Base-by-base conservation (phyloP, 73 alveolate genomes). In the Effrenium voratum region DNA sequence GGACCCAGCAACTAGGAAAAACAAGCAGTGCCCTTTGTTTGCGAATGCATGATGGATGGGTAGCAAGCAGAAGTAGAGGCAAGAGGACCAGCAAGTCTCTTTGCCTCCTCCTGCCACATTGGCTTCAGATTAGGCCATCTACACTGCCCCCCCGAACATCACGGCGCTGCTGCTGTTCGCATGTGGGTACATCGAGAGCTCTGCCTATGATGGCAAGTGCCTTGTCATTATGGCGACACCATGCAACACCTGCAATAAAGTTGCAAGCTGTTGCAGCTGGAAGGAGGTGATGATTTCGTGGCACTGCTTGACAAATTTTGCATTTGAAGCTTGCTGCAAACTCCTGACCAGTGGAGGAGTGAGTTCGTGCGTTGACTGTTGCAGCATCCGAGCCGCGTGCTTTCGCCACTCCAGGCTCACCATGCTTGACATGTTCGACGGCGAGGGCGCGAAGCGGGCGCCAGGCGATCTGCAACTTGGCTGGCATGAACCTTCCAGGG, bases 391-490 rank as follows among this genome's bases (percentile, higher is more conserved):
- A n/a, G n/a, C n/a, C n/a, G n/a, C n/a, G n/a, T n/a, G n/a, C n/a
- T n/a, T n/a, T n/a, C n/a, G n/a, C n/a, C n/a, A n/a, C n/a, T n/a
- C 10, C 22, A 87, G 96, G 96, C 80, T 91, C 91, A 91, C 98
- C 52, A 70, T 73, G 98, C 73, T 91, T 80, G 91, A 91, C 98
- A 91, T 91, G 98, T 91, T 91, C 91, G 98, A 91, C 80, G 98
- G 91, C 63, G 98, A 91, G 49, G 98, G 91, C 6, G 88, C 98
- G 26, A 73, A 40, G 57, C 90, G 98, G 0, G 98, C 91, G 6
- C 98, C 98, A 32, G 98, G 98, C 12, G 98, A 91, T 50, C 45
- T 91, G 88, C 70, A 0, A 1, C 91, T 47, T 49, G 90, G 95
- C 49, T 72, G 52, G 49, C 26, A 36, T n/a, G n/a, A 13, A 13